Percentiles rank a stretch among this genome's conserved stretches.
phyloP scores from a whole-genome alignment of 306 rosid species.

The Elaeagnus macrophylla region DNA sequence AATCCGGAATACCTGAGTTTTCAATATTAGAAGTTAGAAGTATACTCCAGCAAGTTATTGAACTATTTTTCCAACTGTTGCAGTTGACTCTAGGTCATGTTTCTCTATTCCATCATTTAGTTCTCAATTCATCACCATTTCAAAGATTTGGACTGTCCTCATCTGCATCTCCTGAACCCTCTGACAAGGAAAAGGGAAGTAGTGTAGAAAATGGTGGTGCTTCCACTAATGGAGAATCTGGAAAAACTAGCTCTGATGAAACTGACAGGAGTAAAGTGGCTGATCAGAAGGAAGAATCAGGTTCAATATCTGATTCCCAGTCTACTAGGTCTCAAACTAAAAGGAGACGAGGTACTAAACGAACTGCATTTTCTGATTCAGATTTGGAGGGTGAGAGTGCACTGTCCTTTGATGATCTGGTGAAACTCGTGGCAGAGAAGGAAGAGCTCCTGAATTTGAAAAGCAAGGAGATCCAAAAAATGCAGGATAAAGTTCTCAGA shows the following conservation, averaged over 20 bases:
- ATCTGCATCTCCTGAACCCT: conserved; percentile 48
- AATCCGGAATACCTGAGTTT: no score
- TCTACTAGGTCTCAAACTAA: conserved; percentile 21
- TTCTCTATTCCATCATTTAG: conserved; percentile 26
- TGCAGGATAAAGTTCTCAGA: conserved; percentile 88
- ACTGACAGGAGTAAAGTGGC: conserved; percentile 23
- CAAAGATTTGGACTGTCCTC: conserved; percentile 47
- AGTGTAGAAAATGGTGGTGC: conserved; percentile 20
- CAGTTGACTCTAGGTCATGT: conserved; percentile 36
- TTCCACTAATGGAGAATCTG: conserved; percentile 29
- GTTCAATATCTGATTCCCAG: conserved; percentile 37
- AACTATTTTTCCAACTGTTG: no score
- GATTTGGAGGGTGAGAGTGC: conserved; percentile 44
- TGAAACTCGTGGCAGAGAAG: conserved; percentile 65
- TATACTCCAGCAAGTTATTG: not conserved
- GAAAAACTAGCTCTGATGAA: not conserved
- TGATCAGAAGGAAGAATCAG: conserved; percentile 46
- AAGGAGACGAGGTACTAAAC: conserved; percentile 33
- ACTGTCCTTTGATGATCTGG: conserved; percentile 58
- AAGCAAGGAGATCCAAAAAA: conserved; percentile 60
- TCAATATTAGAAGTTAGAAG: no score
- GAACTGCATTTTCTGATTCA: conserved; percentile 50
- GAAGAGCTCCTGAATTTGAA: conserved; percentile 64
- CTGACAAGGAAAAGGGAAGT: conserved; percentile 36
- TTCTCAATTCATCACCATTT: conserved; percentile 23